Evolutionary conservation across 2,329 filamentous ascomycete genomes (phyloP).

Genomic region (Aspergillus piperis): DNA sequence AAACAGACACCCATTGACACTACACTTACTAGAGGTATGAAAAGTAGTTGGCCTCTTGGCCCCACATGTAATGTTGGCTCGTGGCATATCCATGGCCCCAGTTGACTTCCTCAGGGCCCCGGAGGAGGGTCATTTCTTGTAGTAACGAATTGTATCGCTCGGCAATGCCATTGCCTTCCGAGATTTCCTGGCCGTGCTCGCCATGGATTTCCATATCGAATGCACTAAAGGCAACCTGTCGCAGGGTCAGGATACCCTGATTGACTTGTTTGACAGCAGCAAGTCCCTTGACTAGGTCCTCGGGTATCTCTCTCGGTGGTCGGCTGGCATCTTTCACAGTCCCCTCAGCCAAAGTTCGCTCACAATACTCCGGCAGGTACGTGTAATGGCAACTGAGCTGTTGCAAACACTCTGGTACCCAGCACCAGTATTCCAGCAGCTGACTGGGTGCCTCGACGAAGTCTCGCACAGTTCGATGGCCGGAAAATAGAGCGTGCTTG

Average conservation of each 20-base stretch:
- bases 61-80: conserved; percentile 4
- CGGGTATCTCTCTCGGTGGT: background rate
- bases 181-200: too few relatives aligned
- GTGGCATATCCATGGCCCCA: conserved; percentile 7
- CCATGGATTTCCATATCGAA: conserved; percentile 1
- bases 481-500: conserved; percentile 2
- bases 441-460: conserved; percentile 7
- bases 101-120: background rate
- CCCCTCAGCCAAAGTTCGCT: too few relatives aligned
- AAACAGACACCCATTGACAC: background rate
- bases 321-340: background rate
- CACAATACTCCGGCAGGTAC: background rate
- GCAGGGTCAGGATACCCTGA: background rate
- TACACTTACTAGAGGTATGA: conserved; percentile 9
- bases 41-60: conserved; percentile 7
- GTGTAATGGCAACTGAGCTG: conserved; percentile 1
- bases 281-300: background rate
- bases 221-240: conserved; percentile 2
- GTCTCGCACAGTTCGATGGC: conserved; percentile 8
- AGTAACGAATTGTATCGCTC: background rate
- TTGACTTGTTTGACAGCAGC: background rate
- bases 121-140: background rate
- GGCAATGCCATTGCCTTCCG: background rate
- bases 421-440: conserved; percentile 1
- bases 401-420: conserved; percentile 5